A percentile compares a stretch with the other conserved stretches of the same genome.
Conservation (phyloP, 805 yeast genomes). For the Ogataea populi-albae region DNA sequence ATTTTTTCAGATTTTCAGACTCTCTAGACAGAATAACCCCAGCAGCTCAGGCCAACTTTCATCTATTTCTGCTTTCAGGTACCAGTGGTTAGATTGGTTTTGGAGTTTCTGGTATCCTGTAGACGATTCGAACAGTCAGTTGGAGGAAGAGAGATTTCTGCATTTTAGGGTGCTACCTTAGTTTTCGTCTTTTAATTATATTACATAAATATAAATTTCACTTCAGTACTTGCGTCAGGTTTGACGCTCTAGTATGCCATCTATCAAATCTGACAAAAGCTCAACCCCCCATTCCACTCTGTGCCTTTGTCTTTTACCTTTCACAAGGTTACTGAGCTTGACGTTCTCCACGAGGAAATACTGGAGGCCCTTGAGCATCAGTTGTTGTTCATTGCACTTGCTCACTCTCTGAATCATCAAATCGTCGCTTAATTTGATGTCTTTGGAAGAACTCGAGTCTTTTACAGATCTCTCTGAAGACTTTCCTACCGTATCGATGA, state of each 20-base stretch:
- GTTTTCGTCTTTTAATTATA: too few species aligned
- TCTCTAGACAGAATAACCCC: slow-evolving; percentile 3
- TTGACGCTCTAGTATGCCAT: slow-evolving; percentile 30
- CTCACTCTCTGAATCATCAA: slow-evolving; percentile 35
- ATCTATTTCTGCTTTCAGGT: slow-evolving; percentile 11
- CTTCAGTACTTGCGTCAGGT: not conserved
- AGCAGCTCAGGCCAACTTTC: slow-evolving; percentile 12
- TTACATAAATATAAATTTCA: not conserved
- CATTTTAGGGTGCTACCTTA: too few species aligned
- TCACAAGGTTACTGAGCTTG: slow-evolving; percentile 43
- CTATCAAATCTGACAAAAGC: slow-evolving; percentile 51
- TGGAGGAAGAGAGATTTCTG: too few species aligned
- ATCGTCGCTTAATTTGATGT: slow-evolving; percentile 34
- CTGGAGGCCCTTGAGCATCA: slow-evolving; percentile 64
- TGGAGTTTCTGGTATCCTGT: slow-evolving; percentile 26
- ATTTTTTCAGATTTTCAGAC: slow-evolving; percentile 6
- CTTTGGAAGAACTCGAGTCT: slow-evolving; percentile 40
- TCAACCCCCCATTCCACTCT: slow-evolving; percentile 69
- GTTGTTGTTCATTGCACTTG: slow-evolving; percentile 56
- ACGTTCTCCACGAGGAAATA: slow-evolving; percentile 53
- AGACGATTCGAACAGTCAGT: slow-evolving; percentile 9
- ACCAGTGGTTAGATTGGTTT: slow-evolving; percentile 21
- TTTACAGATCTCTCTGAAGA: slow-evolving; percentile 50
- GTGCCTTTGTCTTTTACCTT: slow-evolving; percentile 51
- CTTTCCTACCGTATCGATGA: slow-evolving; percentile 63